These are phyloP conservation scores for Saitozyma podzolica DNA, from an alignment of 768 basidiomycete species.

Conservation along the genomic window DNA sequence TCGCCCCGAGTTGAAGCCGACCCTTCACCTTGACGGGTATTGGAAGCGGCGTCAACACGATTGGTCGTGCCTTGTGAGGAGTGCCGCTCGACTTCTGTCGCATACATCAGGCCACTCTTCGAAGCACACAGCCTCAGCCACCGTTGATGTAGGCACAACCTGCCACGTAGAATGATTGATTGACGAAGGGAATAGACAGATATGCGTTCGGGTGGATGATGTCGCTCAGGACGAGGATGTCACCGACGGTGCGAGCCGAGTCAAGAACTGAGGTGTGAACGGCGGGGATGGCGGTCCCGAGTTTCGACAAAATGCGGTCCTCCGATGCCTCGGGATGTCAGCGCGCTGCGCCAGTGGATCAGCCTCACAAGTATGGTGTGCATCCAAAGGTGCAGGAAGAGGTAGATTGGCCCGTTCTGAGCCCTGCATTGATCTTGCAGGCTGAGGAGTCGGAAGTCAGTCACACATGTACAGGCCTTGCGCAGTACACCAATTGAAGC, in stretches of 20 bases:
- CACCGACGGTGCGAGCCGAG: constrained; percentile 29
- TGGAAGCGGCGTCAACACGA: too few relatives aligned
- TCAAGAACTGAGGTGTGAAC: too few relatives aligned
- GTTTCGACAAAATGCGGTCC: too few relatives aligned
- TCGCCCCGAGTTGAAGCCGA: neutral
- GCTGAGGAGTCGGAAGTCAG: constrained; percentile 13
- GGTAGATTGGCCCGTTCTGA: constrained; percentile 23
- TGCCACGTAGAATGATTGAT: constrained; percentile 36
- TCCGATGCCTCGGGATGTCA: too few relatives aligned
- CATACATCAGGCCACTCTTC: too few relatives aligned
- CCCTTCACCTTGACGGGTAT: too few relatives aligned
- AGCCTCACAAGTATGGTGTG: constrained; percentile 34
- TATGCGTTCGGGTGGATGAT: constrained; percentile 28
- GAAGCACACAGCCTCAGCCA: too few relatives aligned
- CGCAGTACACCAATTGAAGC: too few relatives aligned
- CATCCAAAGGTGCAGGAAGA: constrained; percentile 40
- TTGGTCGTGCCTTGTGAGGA: too few relatives aligned
- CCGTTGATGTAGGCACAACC: constrained; percentile 34
- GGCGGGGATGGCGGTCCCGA: too few relatives aligned
- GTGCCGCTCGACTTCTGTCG: constrained; percentile 11
- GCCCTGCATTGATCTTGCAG: constrained; percentile 26
- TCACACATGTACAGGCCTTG: neutral
- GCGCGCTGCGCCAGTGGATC: too few relatives aligned
- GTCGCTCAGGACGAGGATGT: constrained; percentile 35
- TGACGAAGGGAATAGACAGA: constrained; percentile 30